Conservation (phyloP, 2,329 filamentous ascomycete genomes). For the Neofusicoccum kwambonambiense region DNA sequence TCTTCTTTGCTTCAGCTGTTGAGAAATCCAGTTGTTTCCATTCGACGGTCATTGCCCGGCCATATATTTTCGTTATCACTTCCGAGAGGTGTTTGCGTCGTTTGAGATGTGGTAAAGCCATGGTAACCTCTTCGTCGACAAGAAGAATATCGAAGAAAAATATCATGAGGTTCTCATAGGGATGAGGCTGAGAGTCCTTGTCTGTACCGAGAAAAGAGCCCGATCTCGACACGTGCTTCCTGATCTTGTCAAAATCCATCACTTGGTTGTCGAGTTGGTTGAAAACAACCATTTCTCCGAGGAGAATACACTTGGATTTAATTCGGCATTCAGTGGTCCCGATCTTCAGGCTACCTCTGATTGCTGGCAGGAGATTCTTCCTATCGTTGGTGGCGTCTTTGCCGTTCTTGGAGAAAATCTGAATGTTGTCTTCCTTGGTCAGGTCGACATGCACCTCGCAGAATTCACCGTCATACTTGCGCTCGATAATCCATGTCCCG, state of each 20-base stretch:
- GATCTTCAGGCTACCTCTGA: slow-evolving; percentile 65
- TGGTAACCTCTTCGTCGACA: slow-evolving; percentile 53
- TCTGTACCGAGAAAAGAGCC: slow-evolving; percentile 67
- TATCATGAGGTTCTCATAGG: slow-evolving; percentile 59
- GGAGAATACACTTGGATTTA: slow-evolving; percentile 68
- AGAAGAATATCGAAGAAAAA: slow-evolving; percentile 62
- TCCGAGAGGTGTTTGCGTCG: slow-evolving; percentile 60
- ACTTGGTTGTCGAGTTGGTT: slow-evolving; percentile 65
- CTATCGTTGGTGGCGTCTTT: slow-evolving; percentile 82
- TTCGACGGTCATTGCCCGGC: slow-evolving; percentile 65
- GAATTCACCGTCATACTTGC: slow-evolving; percentile 86
- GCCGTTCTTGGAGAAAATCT: slow-evolving; percentile 89
- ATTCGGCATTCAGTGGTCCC: slow-evolving; percentile 59
- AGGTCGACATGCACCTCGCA: slow-evolving; percentile 83
- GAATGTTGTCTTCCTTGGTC: slow-evolving; percentile 58
- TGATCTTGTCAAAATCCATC: slow-evolving; percentile 76
- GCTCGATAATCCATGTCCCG: slow-evolving; percentile 68
- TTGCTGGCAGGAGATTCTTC: slow-evolving; percentile 58
- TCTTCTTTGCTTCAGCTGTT: slow-evolving; percentile 49
- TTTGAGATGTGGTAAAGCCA: slow-evolving; percentile 57
- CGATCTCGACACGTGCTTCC: slow-evolving; percentile 74
- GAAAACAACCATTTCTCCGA: slow-evolving; percentile 81
- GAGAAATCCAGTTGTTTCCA: slow-evolving; percentile 68
- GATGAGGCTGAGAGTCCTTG: slow-evolving; percentile 62
- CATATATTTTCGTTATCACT: slow-evolving; percentile 55